Conservation (phyloP, 305 asterid genomes). For the Galium porrigens region DNA sequence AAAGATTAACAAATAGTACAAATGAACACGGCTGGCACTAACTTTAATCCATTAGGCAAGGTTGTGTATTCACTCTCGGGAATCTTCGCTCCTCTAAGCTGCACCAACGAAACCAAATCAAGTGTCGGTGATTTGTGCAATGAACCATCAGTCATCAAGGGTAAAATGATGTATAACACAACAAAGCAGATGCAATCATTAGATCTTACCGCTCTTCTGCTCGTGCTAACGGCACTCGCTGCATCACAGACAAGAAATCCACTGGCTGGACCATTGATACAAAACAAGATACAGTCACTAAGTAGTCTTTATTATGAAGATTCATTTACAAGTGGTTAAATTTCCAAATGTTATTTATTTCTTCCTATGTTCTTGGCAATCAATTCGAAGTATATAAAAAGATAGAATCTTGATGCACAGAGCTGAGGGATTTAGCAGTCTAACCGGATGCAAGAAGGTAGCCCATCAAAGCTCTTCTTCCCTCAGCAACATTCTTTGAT, state of each 20-base stretch:
- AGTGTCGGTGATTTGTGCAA: slow-evolving; percentile 12
- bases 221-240: slow-evolving; percentile 77
- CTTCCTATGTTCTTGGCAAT: background rate
- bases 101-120: slow-evolving; percentile 28
- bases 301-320: background rate
- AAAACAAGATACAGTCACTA: slow-evolving; percentile 1
- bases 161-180: background rate
- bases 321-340: background rate
- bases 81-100: slow-evolving; percentile 77
- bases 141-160: background rate
- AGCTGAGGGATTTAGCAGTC: background rate
- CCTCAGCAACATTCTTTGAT: slow-evolving; percentile 27
- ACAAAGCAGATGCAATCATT: background rate
- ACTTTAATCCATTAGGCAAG: slow-evolving; percentile 88
- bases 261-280: slow-evolving; percentile 41
- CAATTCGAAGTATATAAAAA: background rate
- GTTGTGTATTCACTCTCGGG: slow-evolving; percentile 72
- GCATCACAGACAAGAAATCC: slow-evolving; percentile 40
- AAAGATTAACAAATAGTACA: background rate
- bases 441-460: slow-evolving; percentile 59
- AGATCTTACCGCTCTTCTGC: slow-evolving; percentile 83
- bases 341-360: background rate
- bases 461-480: slow-evolving; percentile 58
- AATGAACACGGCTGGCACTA: slow-evolving; percentile 25
- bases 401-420: background rate